Base-by-base conservation (phyloP, 345 rosid genomes). In the Euphorbia tirucalli region DNA sequence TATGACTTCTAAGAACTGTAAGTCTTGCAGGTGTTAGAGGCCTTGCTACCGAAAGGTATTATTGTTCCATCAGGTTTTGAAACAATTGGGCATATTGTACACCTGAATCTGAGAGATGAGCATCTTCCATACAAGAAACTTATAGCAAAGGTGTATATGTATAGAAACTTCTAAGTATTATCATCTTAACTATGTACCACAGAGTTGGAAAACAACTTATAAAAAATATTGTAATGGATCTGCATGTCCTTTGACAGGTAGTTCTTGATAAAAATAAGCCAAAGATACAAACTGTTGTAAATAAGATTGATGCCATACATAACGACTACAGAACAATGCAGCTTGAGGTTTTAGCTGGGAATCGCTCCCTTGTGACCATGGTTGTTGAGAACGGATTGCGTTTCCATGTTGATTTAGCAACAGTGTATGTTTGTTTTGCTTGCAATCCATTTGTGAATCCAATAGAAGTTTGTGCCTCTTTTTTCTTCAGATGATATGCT, bases 331-430 rank as follows among this genome's bases (percentile, higher is more conserved):
- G 77, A 60, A 74, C 77, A 60, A 67, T 91, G 98, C 89, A 90
- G 79, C 89, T 94, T 68, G 98, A 94, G 77, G 87, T 94, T 78
- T 85, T 94, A 78, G 98, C 97, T 13, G 98, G 98, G 79, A 94
- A 90, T 74, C 88, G 68, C 79, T 94, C 98, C 70, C 86, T 94
- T 73, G 92, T 88, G 79, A 92, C 98, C 58, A 74, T 83, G 65
- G 92, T 91, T 63, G 90, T 90, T 71, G 97, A 94, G 86, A 94
- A 87, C 77, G 97, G 98, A 78, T 74, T 91, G 54, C 86, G 90
- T 68, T 94, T 89, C 75, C 88, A 87, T 61, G 87, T 94, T 74
- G 98, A 94, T 89, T 85, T 94, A 66, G 91, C 92, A 63, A 82
- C 79, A 74, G 97, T 88, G 98, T 93, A 85, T 15, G 96, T 74